These are phyloP conservation scores for Phytophthora sp. DNA, from an alignment of 352 stramenopile species.

Conservation along the genomic window DNA sequence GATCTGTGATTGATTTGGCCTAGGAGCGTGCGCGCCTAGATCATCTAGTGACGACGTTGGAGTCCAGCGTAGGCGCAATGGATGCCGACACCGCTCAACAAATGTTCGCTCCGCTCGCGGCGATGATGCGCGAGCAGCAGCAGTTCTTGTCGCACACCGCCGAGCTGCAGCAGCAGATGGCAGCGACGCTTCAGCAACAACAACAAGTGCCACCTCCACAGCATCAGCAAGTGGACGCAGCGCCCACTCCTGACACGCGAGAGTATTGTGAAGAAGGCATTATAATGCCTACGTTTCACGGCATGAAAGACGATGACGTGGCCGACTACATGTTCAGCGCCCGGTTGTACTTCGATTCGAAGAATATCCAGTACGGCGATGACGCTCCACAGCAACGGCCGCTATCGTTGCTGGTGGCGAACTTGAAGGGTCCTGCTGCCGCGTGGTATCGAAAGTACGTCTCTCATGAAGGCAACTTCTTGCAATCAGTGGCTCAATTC, in stretches of 20 bases:
- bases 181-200: slow-evolving; percentile 6
- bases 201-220: not conserved
- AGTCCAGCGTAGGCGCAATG: not conserved
- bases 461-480: not conserved
- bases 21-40: not conserved
- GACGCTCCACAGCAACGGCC: slow-evolving; percentile 2
- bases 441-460: not conserved
- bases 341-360: no score
- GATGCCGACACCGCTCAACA: not conserved
- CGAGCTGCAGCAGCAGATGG: not conserved
- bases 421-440: not conserved
- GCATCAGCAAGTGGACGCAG: not conserved
- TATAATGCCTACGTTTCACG: slow-evolving; percentile 8
- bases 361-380: no score
- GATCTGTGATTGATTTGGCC: slow-evolving; percentile 1
- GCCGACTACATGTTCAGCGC: slow-evolving; percentile 14
- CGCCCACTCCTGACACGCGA: not conserved
- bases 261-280: slow-evolving; percentile 11
- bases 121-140: slow-evolving; percentile 15
- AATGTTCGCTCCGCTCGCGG: not conserved
- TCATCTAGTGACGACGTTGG: not conserved
- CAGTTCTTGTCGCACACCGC: slow-evolving; percentile 12
- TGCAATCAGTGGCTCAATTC: not conserved
- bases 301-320: slow-evolving; percentile 13
- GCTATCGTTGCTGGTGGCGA: not conserved